Percentiles rank a stretch among this genome's conserved stretches.
These are phyloP conservation scores for Peronosclerospora sorghi DNA, from an alignment of 352 stramenopile genomes.

Conservation along the genomic window DNA sequence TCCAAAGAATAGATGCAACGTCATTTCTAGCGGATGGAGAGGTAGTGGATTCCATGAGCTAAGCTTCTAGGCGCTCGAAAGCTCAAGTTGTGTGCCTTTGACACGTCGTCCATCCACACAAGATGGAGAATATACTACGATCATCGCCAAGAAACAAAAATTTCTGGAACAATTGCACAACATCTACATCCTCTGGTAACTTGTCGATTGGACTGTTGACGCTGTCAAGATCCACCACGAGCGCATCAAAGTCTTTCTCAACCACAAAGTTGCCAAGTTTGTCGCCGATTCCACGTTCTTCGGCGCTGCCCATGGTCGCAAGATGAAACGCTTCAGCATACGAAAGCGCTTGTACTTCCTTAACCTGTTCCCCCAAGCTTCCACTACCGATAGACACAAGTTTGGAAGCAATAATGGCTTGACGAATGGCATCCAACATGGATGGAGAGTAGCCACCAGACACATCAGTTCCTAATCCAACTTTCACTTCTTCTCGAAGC, in stretches of 20 bases:
- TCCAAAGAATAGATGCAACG: too few relatives aligned
- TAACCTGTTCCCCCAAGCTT: conserved; percentile 25
- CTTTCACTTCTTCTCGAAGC: conserved; percentile 72
- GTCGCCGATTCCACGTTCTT: conserved; percentile 25
- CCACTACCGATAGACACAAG: conserved; percentile 57
- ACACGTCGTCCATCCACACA: conserved; percentile 56
- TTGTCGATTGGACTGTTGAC: conserved; percentile 59
- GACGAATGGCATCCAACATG: conserved; percentile 88
- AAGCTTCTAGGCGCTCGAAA: not conserved
- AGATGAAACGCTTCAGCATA: conserved; percentile 86
- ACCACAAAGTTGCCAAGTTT: conserved; percentile 82
- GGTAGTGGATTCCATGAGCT: too few relatives aligned
- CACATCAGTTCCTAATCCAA: conserved; percentile 91
- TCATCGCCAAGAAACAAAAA: conserved; percentile 15
- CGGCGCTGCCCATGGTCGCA: conserved; percentile 76
- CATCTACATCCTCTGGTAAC: conserved; percentile 33
- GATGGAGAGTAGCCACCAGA: conserved; percentile 89
- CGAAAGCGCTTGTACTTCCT: conserved; percentile 26
- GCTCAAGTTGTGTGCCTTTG: conserved; percentile 19
- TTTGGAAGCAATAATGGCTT: conserved; percentile 86
- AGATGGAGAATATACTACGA: conserved; percentile 44
- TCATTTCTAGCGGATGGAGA: too few relatives aligned
- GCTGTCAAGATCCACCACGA: conserved; percentile 65
- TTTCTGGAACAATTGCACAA: conserved; percentile 82
- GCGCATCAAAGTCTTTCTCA: conserved; percentile 87